Evolutionary conservation across 805 yeast species (phyloP), one percentile per base, ranked within the genome.

Genomic region (Lipomyces yamadae): DNA sequence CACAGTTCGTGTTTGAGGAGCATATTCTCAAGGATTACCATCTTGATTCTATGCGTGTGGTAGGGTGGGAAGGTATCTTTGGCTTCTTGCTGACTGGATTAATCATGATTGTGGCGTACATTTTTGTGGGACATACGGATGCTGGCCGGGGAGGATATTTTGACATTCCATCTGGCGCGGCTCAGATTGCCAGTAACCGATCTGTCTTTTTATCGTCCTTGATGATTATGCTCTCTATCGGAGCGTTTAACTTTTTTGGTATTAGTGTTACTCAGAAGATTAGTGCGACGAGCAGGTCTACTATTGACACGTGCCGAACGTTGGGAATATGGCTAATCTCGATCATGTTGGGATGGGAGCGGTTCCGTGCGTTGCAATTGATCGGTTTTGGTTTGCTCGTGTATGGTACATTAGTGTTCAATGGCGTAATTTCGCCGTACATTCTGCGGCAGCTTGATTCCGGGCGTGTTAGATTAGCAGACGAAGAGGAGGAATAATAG

Each of bases 1-100:
- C 87, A 15, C 96, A 90, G 75, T 90, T 89, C 76, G 95, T 90
- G 2, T 81, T 86, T 52, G 96, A 90, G 74, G 96, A 90, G 74
- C 87, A 86, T 72, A 82, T 90, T 58, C 77, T 90, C 66, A 76
- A 81, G 33, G 80, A 78, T 64, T 80, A 84, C 71, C 80, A 84
- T 13, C 80, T 90, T 55, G 81, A 82, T 4, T 93, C 95, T 2
- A 74, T 88, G 69, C 81, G 82, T 67, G 79, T 90, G 65, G 95
- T 90, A 18, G 92, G 89, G 52, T 86, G 82, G 69, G 95, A 90
- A 77, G 96, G 96, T 2, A 78, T 85, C 33, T 89, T 83, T 74
- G 96, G 96, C 2, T 76, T 83, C 0, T 39, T 77, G 0, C 75
- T 85, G 37, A 81, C 88, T 3, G 69, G 83, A 0, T 53, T 78